Conservation (phyloP, 2,329 filamentous ascomycete genomes). For the Alternaria postmessia region DNA sequence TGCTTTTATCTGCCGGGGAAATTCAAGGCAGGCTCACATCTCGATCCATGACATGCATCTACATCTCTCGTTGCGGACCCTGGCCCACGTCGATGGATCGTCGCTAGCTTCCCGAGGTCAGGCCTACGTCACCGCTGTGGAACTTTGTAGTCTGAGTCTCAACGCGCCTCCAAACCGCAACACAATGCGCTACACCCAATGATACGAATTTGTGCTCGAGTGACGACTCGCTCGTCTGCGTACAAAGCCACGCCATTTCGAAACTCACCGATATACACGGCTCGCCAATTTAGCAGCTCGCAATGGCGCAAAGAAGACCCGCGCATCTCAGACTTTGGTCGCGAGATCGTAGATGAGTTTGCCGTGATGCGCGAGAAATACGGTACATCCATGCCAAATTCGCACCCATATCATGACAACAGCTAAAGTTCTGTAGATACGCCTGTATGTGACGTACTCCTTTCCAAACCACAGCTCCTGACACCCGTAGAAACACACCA, state of each 20-base stretch:
- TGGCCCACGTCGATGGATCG: background rate
- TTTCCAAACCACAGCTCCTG: constrained; percentile 41
- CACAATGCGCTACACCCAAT: constrained; percentile 37
- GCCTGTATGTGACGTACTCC: constrained; percentile 34
- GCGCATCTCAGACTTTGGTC: constrained; percentile 61
- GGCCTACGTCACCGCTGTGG: constrained; percentile 34
- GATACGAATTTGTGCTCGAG: constrained; percentile 41
- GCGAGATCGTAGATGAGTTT: constrained; percentile 67
- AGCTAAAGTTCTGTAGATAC: constrained; percentile 39
- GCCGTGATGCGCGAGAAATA: constrained; percentile 67
- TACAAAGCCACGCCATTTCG: background rate
- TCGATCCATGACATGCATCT: background rate
- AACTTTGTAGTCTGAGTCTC: constrained; percentile 16
- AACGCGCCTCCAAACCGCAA: constrained; percentile 11
- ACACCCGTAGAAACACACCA: constrained; percentile 58
- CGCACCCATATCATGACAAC: background rate
- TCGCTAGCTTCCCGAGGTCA: constrained; percentile 10
- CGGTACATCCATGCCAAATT: constrained; percentile 46
- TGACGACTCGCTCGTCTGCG: constrained; percentile 34
- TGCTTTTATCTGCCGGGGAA: background rate
- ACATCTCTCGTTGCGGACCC: constrained; percentile 8
- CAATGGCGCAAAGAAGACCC: constrained; percentile 53
- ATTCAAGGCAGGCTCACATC: background rate
- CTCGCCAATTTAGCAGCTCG: constrained; percentile 35
- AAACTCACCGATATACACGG: constrained; percentile 4